phyloP scores from a whole-genome alignment of 768 basidiomycete species.

The Collybia nuda region DNA sequence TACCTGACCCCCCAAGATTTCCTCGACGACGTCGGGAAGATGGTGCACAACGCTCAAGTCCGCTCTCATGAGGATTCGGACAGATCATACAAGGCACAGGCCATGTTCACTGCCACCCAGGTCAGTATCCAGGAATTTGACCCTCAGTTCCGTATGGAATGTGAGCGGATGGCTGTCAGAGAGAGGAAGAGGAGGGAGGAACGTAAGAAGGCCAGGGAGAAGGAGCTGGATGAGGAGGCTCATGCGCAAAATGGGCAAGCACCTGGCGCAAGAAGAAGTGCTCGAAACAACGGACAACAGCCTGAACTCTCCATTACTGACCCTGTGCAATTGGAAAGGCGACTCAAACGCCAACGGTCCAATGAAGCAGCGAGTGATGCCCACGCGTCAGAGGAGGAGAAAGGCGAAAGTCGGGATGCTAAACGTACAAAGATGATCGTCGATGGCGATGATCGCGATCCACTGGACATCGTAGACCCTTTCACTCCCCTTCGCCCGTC shows the following conservation, averaged over 20 bases:
- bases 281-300: conserved; percentile 68
- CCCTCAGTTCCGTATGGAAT: conserved; percentile 73
- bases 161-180: conserved; percentile 80
- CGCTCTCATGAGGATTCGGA: conserved; percentile 67
- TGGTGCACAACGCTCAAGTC: conserved; percentile 71
- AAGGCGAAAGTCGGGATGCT: conserved; percentile 42
- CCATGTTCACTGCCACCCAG: conserved; percentile 85
- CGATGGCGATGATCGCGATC: conserved; percentile 48
- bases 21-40: conserved; percentile 78
- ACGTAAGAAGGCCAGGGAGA: conserved; percentile 49
- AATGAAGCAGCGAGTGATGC: conserved; percentile 53
- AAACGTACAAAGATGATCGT: conserved; percentile 56
- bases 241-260: conserved; percentile 31
- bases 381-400: conserved; percentile 55
- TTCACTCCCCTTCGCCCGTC: conserved; percentile 27
- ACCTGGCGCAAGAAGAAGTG: conserved; percentile 66
- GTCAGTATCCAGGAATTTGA: conserved; percentile 89
- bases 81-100: conserved; percentile 76
- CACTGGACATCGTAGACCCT: conserved; percentile 40
- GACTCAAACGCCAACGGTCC: conserved; percentile 69
- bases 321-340: conserved; percentile 70
- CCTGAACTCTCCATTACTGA: conserved; percentile 77
- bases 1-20: conserved; percentile 91
- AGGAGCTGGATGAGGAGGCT: conserved; percentile 37
- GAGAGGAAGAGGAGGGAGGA: conserved; percentile 69